Evolutionary conservation across 2,329 filamentous ascomycete genomes (phyloP), one percentile per base, ranked within the genome.

Genomic region (Amauroascus niger): DNA sequence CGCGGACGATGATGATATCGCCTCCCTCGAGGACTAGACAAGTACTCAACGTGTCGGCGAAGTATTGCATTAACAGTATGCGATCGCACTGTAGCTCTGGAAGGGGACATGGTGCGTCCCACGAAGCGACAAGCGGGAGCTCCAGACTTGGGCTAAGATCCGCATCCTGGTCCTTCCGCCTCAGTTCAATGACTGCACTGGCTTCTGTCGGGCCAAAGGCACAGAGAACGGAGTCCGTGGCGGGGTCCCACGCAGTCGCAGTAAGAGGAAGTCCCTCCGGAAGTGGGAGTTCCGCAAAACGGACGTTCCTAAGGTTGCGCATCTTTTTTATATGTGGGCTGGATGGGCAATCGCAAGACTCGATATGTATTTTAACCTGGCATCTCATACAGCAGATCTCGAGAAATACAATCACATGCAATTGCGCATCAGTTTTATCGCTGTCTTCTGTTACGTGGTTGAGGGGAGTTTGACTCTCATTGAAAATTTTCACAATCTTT

Each of bases 21-120:
- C 93, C 93, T 47, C 89, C 89, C 62, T 88, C 86, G 24, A 98
- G 76, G 54, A 97, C 82, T 26, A 98, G 73, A 67, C 88, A 94
- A 65, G 84, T 83, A 49, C 83, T 87, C 51, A 81, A 74, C 24
- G 79, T 86, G 65, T 95, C 91, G 40, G 84, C 80, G 66, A 96
- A 91, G 71, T 93, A 85, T 68, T 96, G 89, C 54, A 96, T 73
- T 64, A 78, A 83, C 52, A 95, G 70, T 55, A 97, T 78, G 59
- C 78, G 78, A 71, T 98, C 93, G 63, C 82, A 81, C 49, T 76
- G 68, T 59, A 95, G 73, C 63, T 89, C 83, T 56, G 88, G 87
- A 56, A 82, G 80, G 51, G 88, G 87, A 64, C 83, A 88, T 53
- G 84, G 85, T 16, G 88, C 87, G 73, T 95, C 87, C 93, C 93